Evolutionary conservation across 768 basidiomycete genomes (phyloP), one percentile per base, ranked within the genome.

Genomic region (Hirschioporus abietinus): DNA sequence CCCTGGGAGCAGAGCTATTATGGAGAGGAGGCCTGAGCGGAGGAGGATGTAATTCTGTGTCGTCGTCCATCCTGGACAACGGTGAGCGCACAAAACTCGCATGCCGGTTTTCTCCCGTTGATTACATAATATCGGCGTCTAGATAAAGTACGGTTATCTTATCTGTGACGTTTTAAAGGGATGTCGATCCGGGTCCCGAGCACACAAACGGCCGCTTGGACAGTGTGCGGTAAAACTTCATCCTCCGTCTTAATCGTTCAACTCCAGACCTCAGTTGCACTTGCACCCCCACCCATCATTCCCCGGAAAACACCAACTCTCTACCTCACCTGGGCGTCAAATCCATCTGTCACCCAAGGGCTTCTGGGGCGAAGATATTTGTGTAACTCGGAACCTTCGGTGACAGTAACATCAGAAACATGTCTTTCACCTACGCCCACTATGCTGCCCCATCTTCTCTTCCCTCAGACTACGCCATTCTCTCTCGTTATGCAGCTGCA

Each of bases 381-480:
- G 42, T 10, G 12, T 3, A 5, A 20, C 12, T 52, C 42, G 42
- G 42, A 52, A 52, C 42, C 42, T 52, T 52, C 42, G 42, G 42
- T 52, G 42, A 52, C 42, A 52, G 4, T 52, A 2, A 15, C 15
- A 15, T 36, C 35, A 36, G 35, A 7, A 20, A 52, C 42, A 78
- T 78, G 77, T 74, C 76, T 10, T 75, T 74, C 25, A 76, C 83
- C 8, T 85, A 87, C 70, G 82, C 84, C 42, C 82, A 85, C 71
- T 76, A 78, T 67, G 70, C 72, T 0, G 79, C 81, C 1, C 82
- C 88, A 9, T 82, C 83, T 9, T 88, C 88, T 1, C 75, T 90
- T 23, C 86, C 86, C 15, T 85, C 88, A 1, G 88, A 89, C 76
- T 87, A 88, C 69, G 87, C 86, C 7, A 78, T 88, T 36, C 76